Evolutionary conservation across 768 basidiomycete genomes (phyloP).

Genomic region (Kwoniella dejecticola): DNA sequence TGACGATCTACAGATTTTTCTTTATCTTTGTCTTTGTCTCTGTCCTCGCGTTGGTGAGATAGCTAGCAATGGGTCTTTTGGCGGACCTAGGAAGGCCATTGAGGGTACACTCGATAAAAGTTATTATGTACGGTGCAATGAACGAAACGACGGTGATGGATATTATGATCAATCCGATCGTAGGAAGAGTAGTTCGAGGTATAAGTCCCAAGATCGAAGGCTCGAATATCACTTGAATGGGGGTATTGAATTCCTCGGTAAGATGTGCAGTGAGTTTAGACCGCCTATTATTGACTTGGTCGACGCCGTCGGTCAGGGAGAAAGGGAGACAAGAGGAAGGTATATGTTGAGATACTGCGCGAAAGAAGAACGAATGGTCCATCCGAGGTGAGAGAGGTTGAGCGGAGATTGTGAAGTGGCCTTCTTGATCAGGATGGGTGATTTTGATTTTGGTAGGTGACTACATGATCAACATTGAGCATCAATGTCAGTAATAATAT

Average conservation of each 20-base stretch:
- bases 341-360: not conserved
- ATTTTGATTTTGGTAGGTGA: constrained; percentile 4
- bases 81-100: not conserved
- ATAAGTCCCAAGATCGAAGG: constrained; percentile 31
- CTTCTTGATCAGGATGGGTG: not conserved
- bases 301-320: no score
- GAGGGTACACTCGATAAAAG: constrained; percentile 6
- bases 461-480: not conserved
- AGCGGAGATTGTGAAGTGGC: not conserved
- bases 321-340: no score
- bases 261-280: not conserved
- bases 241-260: not conserved
- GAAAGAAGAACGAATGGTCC: not conserved
- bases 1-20: no score
- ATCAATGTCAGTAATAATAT: no score
- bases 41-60: no score
- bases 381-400: constrained; percentile 2
- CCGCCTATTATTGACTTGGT: no score
- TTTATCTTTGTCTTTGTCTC: no score
- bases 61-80: no score
- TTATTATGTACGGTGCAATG: constrained; percentile 24
- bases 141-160: constrained; percentile 14
- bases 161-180: constrained; percentile 22
- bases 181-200: constrained; percentile 34
- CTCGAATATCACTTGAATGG: constrained; percentile 1